A percentile compares a stretch with the other conserved stretches of the same genome.
phyloP scores from a whole-genome alignment of 176 grass and related monocot genomes.

The Phragmites australis region DNA sequence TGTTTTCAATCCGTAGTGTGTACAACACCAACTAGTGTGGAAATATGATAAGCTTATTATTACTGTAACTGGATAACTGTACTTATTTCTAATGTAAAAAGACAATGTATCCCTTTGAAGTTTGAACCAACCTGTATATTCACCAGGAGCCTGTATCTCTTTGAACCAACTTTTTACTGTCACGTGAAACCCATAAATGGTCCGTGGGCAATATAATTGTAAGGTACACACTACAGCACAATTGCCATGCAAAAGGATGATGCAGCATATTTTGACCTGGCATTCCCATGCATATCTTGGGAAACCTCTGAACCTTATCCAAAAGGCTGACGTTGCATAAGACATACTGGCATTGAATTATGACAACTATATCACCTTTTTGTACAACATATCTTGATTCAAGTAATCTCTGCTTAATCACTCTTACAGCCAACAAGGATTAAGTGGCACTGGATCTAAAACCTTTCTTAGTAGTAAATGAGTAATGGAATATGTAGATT shows the following conservation, averaged over 20 bases:
- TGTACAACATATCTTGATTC: background rate
- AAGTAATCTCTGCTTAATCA: slow-evolving; percentile 8
- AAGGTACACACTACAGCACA: slow-evolving; percentile 23
- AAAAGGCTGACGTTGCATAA: slow-evolving; percentile 19
- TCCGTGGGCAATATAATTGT: background rate
- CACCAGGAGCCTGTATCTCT: background rate
- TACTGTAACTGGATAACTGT: background rate
- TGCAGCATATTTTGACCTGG: background rate
- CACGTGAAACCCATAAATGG: slow-evolving; percentile 26
- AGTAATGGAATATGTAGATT: background rate
- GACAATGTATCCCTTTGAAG: background rate
- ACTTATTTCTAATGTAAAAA: slow-evolving; percentile 12
- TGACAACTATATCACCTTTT: background rate
- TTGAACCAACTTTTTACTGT: background rate
- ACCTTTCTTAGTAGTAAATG: background rate
- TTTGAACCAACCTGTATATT: background rate
- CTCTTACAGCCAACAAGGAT: slow-evolving; percentile 10
- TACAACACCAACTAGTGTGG: background rate
- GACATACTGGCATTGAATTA: background rate
- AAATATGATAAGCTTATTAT: background rate
- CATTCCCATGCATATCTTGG: background rate
- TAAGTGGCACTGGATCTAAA: background rate
- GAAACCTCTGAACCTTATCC: slow-evolving; percentile 23
- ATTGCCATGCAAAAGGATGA: slow-evolving; percentile 1
- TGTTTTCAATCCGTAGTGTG: background rate